phyloP scores from a whole-genome alignment of 805 yeast species.

The Candida endomychidarum region DNA sequence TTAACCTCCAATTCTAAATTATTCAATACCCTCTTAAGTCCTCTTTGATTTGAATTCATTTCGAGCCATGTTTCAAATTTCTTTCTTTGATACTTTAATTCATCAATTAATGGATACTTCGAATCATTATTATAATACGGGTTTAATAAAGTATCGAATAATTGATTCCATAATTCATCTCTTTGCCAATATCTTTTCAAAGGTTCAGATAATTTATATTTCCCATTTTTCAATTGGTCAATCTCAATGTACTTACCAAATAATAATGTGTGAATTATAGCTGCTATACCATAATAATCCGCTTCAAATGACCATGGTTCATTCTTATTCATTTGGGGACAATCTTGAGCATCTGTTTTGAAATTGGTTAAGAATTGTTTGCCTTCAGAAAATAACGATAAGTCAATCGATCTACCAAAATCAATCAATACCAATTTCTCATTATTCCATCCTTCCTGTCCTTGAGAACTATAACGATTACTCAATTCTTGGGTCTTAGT shows the following conservation, averaged over 20 bases:
- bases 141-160: conserved; percentile 66
- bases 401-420: conserved; percentile 78
- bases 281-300: conserved; percentile 83
- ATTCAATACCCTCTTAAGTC: conserved; percentile 12
- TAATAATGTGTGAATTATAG: conserved; percentile 67
- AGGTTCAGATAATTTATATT: conserved; percentile 39
- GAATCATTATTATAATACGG: conserved; percentile 36
- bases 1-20: conserved; percentile 11
- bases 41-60: conserved; percentile 7
- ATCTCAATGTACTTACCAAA: conserved; percentile 66
- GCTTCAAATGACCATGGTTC: conserved; percentile 75
- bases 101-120: conserved; percentile 41
- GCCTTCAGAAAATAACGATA: conserved; percentile 48
- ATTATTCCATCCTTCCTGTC: conserved; percentile 43
- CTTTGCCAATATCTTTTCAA: conserved; percentile 75
- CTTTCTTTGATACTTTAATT: conserved; percentile 32
- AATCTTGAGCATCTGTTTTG: conserved; percentile 66
- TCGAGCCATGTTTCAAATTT: conserved; percentile 45
- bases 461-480: conserved; percentile 8
- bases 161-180: conserved; percentile 61
- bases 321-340: conserved; percentile 62
- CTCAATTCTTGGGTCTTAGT: conserved; percentile 16
- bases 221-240: conserved; percentile 21
- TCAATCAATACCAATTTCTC: conserved; percentile 69
- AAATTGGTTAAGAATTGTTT: conserved; percentile 60